Base-by-base conservation (phyloP, 139 green algal genomes). In the Nannochloris sp. region DNA sequence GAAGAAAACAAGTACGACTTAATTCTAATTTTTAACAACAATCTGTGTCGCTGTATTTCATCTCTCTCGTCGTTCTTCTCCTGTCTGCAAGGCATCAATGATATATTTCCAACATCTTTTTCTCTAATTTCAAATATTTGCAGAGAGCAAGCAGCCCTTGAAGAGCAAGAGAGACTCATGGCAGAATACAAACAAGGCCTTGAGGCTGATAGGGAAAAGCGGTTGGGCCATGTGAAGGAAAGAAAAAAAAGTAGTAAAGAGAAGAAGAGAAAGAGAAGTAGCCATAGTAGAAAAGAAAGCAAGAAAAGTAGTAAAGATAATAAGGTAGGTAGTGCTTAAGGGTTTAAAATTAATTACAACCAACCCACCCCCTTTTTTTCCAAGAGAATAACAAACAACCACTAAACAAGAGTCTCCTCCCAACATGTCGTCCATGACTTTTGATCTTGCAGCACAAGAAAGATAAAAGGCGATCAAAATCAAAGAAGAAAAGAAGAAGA, bases 141-240 rank as follows among this genome's bases (percentile, higher is more conserved):
- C 10, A 54, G 44, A 4, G 54, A 72, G 34, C 33, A 57, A 25
- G 70, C 39, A 3, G 60, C 39, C 47, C 32, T 51, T 44, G 70
- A 69, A 7, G 55, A 58, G 14, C 44, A 61, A 27, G 54, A 51
- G 12, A 14, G 35, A 25, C 29, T 37, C 9, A 70, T 73, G 46
- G 61, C 24, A 2, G 70, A 77, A 61, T 77, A 77, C 44, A 72
- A 61, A 54, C 34, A 60, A 30, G 70, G 34, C 13, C 35, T 77
- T 29, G 56, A 23, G 25, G 34, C 4, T 4, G 70, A 77, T 39
- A 61, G 70, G 33, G 70, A 51, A 27, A 29, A 37, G 29, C 54
- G 70, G 44, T 42, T 77, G 44, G 70, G 70, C 8, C 32, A 38
- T 38, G 3, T 56, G 19, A 5, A 24, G 12, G 19, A 5, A 33